These are phyloP conservation scores for Salix purpurea DNA, from an alignment of 345 rosid species.

Conservation along the genomic window DNA sequence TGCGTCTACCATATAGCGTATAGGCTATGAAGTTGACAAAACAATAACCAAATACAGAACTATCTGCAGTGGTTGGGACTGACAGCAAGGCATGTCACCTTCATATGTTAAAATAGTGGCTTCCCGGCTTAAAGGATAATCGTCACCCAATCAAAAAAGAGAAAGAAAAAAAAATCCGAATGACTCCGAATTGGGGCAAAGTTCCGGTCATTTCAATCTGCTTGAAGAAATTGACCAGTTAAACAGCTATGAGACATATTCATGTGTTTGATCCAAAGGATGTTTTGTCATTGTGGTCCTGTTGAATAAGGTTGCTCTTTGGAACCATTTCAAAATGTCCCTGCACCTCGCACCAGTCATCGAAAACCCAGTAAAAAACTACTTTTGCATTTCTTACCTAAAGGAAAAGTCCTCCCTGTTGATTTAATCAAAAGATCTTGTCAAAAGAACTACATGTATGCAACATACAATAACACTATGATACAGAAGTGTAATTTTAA, in stretches of 20 bases:
- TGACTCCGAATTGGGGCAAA: not conserved
- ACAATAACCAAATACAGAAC: not conserved
- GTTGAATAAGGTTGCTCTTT: not conserved
- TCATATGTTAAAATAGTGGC: constrained; percentile 11
- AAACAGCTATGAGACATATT: too few species aligned
- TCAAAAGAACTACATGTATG: not conserved
- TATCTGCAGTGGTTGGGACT: not conserved
- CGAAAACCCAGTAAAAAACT: not conserved
- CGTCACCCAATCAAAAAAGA: not conserved
- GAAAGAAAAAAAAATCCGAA: not conserved
- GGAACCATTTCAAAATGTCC: not conserved
- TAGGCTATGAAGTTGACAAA: not conserved
- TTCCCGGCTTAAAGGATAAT: constrained; percentile 1
- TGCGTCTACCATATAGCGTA: not conserved
- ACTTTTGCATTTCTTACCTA: not conserved
- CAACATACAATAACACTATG: not conserved
- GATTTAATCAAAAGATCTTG: not conserved
- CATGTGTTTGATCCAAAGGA: too few species aligned
- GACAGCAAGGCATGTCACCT: constrained; percentile 4
- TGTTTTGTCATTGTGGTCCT: too few species aligned
- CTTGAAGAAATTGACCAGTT: not conserved
- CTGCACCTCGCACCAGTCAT: not conserved
- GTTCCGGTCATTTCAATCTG: not conserved
- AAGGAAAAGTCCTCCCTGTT: not conserved
- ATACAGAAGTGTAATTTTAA: not conserved